Base-by-base conservation (phyloP, 257 asterid genomes). In the Mitragyna speciosa region DNA sequence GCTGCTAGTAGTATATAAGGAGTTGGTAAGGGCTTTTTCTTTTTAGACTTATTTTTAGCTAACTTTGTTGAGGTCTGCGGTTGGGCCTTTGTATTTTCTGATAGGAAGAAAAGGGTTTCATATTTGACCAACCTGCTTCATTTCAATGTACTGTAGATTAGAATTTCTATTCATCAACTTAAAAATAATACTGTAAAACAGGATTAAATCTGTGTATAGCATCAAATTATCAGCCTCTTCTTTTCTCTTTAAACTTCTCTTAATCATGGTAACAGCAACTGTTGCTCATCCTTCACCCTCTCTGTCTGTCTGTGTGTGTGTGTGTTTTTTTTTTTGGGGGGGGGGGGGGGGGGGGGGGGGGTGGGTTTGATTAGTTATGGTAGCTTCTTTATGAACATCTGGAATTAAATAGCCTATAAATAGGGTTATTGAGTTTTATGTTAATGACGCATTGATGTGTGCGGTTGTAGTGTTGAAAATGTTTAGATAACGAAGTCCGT, bases 81-180 rank as follows among this genome's bases (percentile, higher is more conserved):
- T 78, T 80, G 81, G 83, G 75, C 78, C 43, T 80, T 75, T 76
- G 73, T 61, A 28, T 81, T 82, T 54, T 58, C 47, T 76, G 65
- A 79, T 63, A 79, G 83, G 84, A 69, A 72, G 49, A 47, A 12
- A 73, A 80, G 56, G 73, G 73, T 52, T 68, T 16, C 65, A 39
- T 73, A 15, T 82, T 73, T 72, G 77, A 84, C 61, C 43, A 36
- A 72, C 76, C 68, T 70, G 88, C 79, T 84, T 75, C 79, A 78
- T 74, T 85, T 86, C 79, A 7, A 52, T 83, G 88, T 85, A 77
- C 58, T 84, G 80, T 87, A 87, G 89, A 78, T 64, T 86, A 85
- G 88, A 73, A 78, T 70, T 80, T 86, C 85, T 82, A 77, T 68
- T 76, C 73, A 48, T 73, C 66, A 63, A n/a, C 52, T 24, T 43